A percentile compares a stretch with the other conserved stretches of the same genome.
Conservation (phyloP, 148 eudicot species). For the Simmondsia chinensis region DNA sequence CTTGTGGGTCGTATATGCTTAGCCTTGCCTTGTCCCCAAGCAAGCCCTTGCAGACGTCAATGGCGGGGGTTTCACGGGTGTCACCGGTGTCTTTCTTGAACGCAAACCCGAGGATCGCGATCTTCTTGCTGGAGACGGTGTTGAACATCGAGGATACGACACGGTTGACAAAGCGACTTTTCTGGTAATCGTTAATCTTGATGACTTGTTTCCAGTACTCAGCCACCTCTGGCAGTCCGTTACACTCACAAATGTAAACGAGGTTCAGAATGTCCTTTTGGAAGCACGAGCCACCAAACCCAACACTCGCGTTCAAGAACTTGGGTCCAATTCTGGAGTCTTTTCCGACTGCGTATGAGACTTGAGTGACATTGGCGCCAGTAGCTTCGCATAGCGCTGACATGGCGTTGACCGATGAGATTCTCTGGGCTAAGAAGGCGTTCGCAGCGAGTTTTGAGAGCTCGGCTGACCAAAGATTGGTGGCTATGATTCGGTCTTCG, state of each 20-base stretch:
- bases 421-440: slow-evolving; percentile 65
- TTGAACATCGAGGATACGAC: slow-evolving; percentile 78
- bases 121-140: slow-evolving; percentile 59
- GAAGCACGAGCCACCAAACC: slow-evolving; percentile 64
- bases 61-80: slow-evolving; percentile 70
- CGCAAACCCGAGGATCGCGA: slow-evolving; percentile 66
- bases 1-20: slow-evolving; percentile 71
- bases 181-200: slow-evolving; percentile 75
- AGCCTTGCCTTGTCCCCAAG: slow-evolving; percentile 53
- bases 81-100: slow-evolving; percentile 74
- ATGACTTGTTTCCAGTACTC: slow-evolving; percentile 91
- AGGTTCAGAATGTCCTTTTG: slow-evolving; percentile 58
- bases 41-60: slow-evolving; percentile 67
- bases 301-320: slow-evolving; percentile 55
- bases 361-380: slow-evolving; percentile 67
- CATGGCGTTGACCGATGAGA: slow-evolving; percentile 65
- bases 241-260: slow-evolving; percentile 65
- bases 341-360: slow-evolving; percentile 62
- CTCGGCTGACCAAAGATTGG: slow-evolving; percentile 90
- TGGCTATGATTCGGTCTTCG: slow-evolving; percentile 58
- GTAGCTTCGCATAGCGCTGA: slow-evolving; percentile 68
- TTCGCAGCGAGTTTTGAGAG: slow-evolving; percentile 83
- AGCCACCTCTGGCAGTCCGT: slow-evolving; percentile 76
- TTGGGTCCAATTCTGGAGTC: slow-evolving; percentile 53
- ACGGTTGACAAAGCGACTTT: slow-evolving; percentile 57